Conservation (phyloP, 2,329 filamentous ascomycete species). For the Beauveria bassiana region DNA sequence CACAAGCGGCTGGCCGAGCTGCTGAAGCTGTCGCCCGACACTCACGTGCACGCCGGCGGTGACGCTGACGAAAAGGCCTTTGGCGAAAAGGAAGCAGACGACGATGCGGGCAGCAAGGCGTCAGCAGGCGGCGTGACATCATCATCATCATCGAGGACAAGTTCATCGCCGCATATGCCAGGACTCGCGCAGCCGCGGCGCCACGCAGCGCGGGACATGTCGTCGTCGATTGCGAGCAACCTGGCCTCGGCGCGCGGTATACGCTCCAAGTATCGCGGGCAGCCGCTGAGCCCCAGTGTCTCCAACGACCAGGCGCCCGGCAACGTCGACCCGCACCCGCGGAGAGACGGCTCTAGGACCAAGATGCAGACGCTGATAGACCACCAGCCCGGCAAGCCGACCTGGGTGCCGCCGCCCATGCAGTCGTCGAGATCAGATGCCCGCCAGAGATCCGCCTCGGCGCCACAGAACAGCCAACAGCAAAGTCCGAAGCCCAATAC, state of each 20-base stretch:
- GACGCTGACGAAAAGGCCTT: conserved; percentile 22
- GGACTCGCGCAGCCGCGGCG: conserved; percentile 35
- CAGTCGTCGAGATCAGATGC: conserved; percentile 19
- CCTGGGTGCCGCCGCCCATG: conserved; percentile 42
- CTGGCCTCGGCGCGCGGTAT: conserved; percentile 81
- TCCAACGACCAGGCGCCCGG: conserved; percentile 68
- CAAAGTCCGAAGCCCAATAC: conserved; percentile 19
- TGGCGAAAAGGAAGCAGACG: conserved; percentile 9
- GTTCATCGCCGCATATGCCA: conserved; percentile 21
- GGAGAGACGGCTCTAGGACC: conserved; percentile 40
- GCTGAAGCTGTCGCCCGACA: conserved; percentile 58
- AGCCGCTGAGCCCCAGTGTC: conserved; percentile 63
- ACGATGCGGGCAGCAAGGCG: conserved; percentile 13
- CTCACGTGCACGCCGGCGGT: conserved; percentile 26
- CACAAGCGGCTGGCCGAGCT: conserved; percentile 78
- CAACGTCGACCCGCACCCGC: conserved; percentile 52
- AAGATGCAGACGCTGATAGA: conserved; percentile 53
- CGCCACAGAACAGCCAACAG: conserved; percentile 16
- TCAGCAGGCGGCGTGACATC: conserved; percentile 17
- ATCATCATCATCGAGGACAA: conserved; percentile 18
- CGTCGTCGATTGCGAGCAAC: conserved; percentile 82
- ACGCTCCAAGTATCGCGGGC: conserved; percentile 53
- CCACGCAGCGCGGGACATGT: conserved; percentile 57
- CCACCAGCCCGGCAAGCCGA: conserved; percentile 42
- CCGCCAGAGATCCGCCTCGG: conserved; percentile 18